phyloP scores from a whole-genome alignment of 768 basidiomycete species.

The Ramaria rubella region DNA sequence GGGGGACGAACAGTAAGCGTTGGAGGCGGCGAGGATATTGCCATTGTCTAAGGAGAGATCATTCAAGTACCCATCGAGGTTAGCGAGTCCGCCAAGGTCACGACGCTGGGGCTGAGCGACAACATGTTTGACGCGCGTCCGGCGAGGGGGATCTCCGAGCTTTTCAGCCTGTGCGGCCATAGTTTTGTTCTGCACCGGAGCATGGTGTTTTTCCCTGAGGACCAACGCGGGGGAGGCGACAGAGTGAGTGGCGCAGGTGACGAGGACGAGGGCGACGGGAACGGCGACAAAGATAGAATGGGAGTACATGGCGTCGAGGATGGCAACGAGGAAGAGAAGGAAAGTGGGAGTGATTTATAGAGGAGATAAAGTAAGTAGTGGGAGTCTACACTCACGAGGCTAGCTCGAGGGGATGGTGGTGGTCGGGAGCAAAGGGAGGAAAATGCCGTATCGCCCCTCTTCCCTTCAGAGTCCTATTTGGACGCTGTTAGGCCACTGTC shows the following conservation, averaged over 20 bases:
- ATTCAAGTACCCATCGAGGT: background rate
- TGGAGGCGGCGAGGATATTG: background rate
- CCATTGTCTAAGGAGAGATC: background rate
- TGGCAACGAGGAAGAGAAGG: conserved; percentile 4
- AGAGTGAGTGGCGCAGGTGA: background rate
- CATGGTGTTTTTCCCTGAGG: background rate
- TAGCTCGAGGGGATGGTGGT: conserved; percentile 6
- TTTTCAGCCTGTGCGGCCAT: background rate
- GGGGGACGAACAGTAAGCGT: background rate
- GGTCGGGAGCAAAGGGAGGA: conserved; percentile 3
- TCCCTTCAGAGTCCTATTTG: background rate
- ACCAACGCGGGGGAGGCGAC: background rate
- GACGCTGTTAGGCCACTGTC: background rate
- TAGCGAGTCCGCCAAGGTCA: background rate
- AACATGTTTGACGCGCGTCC: background rate
- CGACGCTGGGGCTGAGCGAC: background rate
- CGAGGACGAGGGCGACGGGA: conserved; percentile 3
- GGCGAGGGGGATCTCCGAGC: background rate
- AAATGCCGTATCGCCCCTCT: background rate
- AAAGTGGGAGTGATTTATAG: conserved; percentile 1
- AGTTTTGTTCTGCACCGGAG: background rate
- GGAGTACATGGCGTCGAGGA: conserved; percentile 1
- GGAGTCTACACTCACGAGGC: conserved; percentile 3
- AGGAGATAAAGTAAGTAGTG: background rate
- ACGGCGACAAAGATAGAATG: conserved; percentile 1